Evolutionary conservation across 2,329 filamentous ascomycete species (phyloP).

Genomic region (Paraphaeosphaeria sporulosa): DNA sequence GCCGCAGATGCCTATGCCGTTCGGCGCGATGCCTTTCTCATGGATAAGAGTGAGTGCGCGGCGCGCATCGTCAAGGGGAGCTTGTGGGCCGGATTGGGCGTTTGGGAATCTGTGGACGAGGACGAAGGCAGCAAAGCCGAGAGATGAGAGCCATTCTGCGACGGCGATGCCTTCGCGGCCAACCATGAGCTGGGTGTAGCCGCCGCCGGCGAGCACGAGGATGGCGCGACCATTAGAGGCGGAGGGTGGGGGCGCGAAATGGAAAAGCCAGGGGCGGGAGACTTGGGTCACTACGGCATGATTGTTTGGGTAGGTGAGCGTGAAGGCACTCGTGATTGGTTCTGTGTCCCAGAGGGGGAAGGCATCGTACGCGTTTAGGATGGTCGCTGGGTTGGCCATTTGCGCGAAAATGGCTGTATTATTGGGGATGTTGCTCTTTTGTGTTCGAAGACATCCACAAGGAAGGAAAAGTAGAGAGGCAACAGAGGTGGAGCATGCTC

Average conservation of each 20-base stretch:
- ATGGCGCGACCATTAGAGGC: constrained; percentile 14
- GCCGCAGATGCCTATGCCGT: constrained; percentile 20
- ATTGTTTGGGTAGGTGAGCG: background rate
- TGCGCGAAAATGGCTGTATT: background rate
- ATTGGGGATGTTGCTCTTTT: background rate
- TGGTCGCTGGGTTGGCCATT: background rate
- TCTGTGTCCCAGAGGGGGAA: background rate
- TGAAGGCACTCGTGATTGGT: constrained; percentile 2
- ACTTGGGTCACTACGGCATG: constrained; percentile 24
- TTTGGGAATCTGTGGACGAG: constrained; percentile 30
- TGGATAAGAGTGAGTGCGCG: constrained; percentile 20
- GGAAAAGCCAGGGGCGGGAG: constrained; percentile 25
- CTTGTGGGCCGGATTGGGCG: constrained; percentile 18
- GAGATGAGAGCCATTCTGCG: constrained; percentile 25
- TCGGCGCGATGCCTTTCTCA: constrained; percentile 4
- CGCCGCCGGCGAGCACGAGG: constrained; percentile 26
- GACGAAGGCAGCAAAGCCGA: constrained; percentile 28
- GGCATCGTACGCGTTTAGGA: background rate
- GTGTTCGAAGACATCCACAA: no score
- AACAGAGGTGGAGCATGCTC: background rate
- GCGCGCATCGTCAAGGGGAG: constrained; percentile 26
- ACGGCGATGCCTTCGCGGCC: constrained; percentile 29
- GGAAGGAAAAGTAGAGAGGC: no score
- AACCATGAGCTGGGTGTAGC: constrained; percentile 30
- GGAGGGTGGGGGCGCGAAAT: constrained; percentile 14